Evolutionary conservation across 495 filamentous ascomycete species (phyloP), one percentile per base, ranked within the genome.

Genomic region (Penicillium paradoxum): DNA sequence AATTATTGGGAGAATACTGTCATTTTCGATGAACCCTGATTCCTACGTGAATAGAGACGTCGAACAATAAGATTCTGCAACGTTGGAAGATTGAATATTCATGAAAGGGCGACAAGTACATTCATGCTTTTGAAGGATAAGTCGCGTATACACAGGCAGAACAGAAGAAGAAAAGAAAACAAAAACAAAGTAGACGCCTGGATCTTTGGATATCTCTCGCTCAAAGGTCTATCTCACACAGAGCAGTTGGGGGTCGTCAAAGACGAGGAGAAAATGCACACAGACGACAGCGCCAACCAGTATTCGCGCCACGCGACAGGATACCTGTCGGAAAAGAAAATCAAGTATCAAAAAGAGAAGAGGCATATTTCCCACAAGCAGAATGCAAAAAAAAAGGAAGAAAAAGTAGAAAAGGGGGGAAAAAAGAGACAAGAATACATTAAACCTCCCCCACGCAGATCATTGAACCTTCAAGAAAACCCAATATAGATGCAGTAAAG

Each of bases 141-240:
- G 14, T 41, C 39, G 29, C 49, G 32, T 53, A 42, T 55, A 33
- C 45, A 55, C 37, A 50, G 33, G 50, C 8, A 51, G 40, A 58
- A 48, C 30, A 55, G 42, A 59, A 59, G n/a, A 58, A 62, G 19
- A 43, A 47, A 53, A 57, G 13, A 7, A 49, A 45, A 50, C 38
- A 48, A 50, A 54, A 56, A 34, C 29, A 42, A 54, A 65, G 56
- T 45, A 50, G 45, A 66, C 46, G 63, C 65, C 62, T 69, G 69
- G 60, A 68, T 66, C 64, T 65, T 51, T 74, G 73, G 71, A 38
- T 74, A 74, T 76, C 73, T 71, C 69, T 70, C 63, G 70, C 72
- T 71, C 66, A 68, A 68, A 64, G 59, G 62, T 76, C 73, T 73
- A 74, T 74, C 62, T 73, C 67, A 63, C 45, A 62, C 64, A 63